Conservation (phyloP, 2,329 filamentous ascomycete genomes). For the Neurospora crassa region DNA sequence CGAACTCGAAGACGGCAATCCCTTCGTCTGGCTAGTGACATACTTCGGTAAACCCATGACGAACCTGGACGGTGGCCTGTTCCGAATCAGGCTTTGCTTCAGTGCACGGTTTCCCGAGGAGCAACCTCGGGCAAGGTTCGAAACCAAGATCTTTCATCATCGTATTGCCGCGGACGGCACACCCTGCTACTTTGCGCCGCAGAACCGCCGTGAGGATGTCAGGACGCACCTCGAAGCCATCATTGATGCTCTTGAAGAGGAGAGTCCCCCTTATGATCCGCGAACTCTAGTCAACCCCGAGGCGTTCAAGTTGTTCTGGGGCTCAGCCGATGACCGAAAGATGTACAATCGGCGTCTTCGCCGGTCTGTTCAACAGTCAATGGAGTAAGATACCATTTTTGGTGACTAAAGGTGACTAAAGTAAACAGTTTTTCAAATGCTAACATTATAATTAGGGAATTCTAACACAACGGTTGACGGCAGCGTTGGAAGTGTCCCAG, state of each 20-base stretch:
- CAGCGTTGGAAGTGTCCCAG: neutral
- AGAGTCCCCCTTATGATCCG: conserved; percentile 80
- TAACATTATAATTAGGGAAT: neutral
- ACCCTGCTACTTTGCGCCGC: conserved; percentile 67
- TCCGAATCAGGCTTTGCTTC: conserved; percentile 69
- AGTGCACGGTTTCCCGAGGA: conserved; percentile 81
- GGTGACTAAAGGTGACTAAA: too few relatives aligned
- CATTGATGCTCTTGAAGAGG: conserved; percentile 75
- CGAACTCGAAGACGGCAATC: conserved; percentile 68
- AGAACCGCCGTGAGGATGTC: conserved; percentile 60
- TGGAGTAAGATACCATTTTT: conserved; percentile 39
- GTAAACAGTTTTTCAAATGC: neutral
- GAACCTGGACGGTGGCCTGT: conserved; percentile 83
- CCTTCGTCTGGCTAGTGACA: conserved; percentile 80
- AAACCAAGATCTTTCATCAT: conserved; percentile 80
- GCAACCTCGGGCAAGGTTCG: conserved; percentile 73
- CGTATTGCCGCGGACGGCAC: conserved; percentile 72
- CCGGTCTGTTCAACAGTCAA: conserved; percentile 61
- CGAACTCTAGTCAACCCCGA: conserved; percentile 79
- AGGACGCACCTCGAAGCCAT: conserved; percentile 77
- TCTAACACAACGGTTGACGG: neutral
- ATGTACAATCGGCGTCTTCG: conserved; percentile 74
- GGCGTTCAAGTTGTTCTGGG: conserved; percentile 82
- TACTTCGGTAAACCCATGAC: conserved; percentile 91
- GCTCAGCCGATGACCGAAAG: conserved; percentile 67